Evolutionary conservation across 1,139 yeast genomes (phyloP), one percentile per base, ranked within the genome.

Genomic region (Groenewaldozyma sp.): DNA sequence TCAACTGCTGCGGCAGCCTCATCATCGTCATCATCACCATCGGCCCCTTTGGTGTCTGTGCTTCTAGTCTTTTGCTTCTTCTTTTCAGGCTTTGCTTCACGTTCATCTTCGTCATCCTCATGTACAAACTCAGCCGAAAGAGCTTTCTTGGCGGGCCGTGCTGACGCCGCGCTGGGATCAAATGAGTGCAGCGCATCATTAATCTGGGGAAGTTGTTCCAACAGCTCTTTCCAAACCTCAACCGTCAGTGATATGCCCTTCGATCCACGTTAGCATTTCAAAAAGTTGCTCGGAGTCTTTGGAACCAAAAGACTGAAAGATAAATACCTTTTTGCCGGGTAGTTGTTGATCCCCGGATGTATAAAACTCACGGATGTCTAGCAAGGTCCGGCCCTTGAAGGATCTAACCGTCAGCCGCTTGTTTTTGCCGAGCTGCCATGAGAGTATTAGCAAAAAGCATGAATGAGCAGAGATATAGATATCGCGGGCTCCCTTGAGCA

Each of bases 301-400:
- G n/a, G n/a, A n/a, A n/a, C n/a, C n/a, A n/a, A n/a, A n/a, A n/a
- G 19, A 4, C 16, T n/a, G 5, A 2, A 17, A 4, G 4, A 10
- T 24, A 39, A 64, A 34, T 49, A 63, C 70, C 52, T 86, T 86
- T 54, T 77, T 78, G 0, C 94, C 94, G 0, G 95, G 96, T 62
- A 74, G 66, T 44, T 74, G 79, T 10, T 75, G 73, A 9, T 74
- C 68, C 38, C 74, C 71, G 31, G 42, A 41, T 50, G 78, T 86
- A 60, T 82, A 86, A 62, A 68, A 84, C 58, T 87, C 95, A 42
- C 95, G 71, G 41, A 86, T 82, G 52, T 86, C 95, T 11, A 87
- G 74, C 49, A 84, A 63, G 37, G 71, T 74, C 45, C 67, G 64
- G 39, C 76, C 76, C 39, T 81, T 77, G 66, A 76, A 86, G 50